A percentile compares a stretch with the other conserved stretches of the same genome.
phyloP scores from a whole-genome alignment of 2,329 filamentous ascomycete species.

The Graphilbum fragrans region DNA sequence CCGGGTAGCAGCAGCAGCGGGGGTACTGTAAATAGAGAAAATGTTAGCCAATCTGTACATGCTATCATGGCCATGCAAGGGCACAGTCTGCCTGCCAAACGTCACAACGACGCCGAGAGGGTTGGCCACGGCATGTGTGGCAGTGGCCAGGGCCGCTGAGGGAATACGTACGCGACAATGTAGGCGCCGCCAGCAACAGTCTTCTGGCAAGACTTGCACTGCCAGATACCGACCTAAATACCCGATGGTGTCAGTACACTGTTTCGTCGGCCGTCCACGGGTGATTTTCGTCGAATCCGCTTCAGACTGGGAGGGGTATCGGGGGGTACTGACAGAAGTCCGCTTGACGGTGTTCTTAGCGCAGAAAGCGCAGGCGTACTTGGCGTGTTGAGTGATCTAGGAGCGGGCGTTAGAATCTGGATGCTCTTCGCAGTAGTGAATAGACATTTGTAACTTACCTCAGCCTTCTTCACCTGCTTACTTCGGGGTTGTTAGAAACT shows the following conservation, averaged over 20 bases:
- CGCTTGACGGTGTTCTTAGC: slow-evolving; percentile 92
- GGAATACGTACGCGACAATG: slow-evolving; percentile 90
- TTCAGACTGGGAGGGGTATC: slow-evolving; percentile 45
- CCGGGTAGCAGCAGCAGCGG: slow-evolving; percentile 85
- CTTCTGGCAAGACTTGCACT: slow-evolving; percentile 94
- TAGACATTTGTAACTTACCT: slow-evolving; percentile 32
- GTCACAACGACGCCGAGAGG: no score
- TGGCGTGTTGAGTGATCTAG: slow-evolving; percentile 82
- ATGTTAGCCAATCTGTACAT: no score
- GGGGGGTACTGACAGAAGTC: slow-evolving; percentile 42
- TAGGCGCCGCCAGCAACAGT: slow-evolving; percentile 88
- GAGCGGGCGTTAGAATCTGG: neutral
- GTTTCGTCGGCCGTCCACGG: neutral
- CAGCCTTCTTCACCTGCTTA: slow-evolving; percentile 99
- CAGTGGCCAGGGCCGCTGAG: no score
- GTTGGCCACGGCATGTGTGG: neutral
- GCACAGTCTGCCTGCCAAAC: no score
- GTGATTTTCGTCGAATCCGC: no score
- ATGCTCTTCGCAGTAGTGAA: no score
- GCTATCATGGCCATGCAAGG: no score
- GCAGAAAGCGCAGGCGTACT: slow-evolving; percentile 97
- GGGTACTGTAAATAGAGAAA: slow-evolving; percentile 50
- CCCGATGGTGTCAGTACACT: neutral
- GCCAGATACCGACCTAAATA: slow-evolving; percentile 48
- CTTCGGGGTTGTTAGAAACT: slow-evolving; percentile 27